These are phyloP conservation scores for Alternaria brassicae DNA, from an alignment of 2,329 filamentous ascomycete species.

Conservation along the genomic window DNA sequence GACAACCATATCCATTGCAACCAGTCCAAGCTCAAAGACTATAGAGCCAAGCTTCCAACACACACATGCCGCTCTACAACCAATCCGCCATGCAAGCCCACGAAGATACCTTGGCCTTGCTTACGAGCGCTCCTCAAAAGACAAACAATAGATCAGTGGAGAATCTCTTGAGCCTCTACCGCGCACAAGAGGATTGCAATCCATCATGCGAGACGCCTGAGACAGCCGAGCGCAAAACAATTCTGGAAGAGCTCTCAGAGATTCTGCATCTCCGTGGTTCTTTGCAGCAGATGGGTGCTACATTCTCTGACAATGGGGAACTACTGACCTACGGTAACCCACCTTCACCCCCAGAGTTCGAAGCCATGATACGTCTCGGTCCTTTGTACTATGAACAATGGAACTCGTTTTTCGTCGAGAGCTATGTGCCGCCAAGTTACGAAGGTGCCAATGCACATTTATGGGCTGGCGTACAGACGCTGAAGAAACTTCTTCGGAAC, in stretches of 20 bases:
- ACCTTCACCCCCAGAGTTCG: constrained; percentile 1
- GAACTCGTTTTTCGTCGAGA: constrained; percentile 5
- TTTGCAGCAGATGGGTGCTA: constrained; percentile 15
- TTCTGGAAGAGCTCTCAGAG: not conserved
- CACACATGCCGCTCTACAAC: not conserved
- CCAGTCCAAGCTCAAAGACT: not conserved
- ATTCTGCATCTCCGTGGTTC: constrained; percentile 5
- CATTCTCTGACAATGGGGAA: constrained; percentile 12
- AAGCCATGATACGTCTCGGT: constrained; percentile 17
- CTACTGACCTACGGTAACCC: constrained; percentile 19
- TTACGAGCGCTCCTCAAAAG: not conserved
- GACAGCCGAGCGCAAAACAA: not conserved
- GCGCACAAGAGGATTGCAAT: not conserved
- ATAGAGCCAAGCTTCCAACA: not conserved
- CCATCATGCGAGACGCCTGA: not conserved
- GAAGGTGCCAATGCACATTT: not conserved
- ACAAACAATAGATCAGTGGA: not conserved
- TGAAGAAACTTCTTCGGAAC: constrained; percentile 3
- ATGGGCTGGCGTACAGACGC: not conserved
- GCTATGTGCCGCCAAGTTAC: not conserved
- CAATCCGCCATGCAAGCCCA: not conserved
- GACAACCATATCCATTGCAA: not conserved
- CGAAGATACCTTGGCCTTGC: not conserved
- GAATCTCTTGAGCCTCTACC: not conserved
- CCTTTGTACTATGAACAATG: constrained; percentile 17